Percentiles rank a stretch among this genome's conserved stretches.
Conservation (phyloP, 257 asterid species). For the Pogostemon cablin region DNA sequence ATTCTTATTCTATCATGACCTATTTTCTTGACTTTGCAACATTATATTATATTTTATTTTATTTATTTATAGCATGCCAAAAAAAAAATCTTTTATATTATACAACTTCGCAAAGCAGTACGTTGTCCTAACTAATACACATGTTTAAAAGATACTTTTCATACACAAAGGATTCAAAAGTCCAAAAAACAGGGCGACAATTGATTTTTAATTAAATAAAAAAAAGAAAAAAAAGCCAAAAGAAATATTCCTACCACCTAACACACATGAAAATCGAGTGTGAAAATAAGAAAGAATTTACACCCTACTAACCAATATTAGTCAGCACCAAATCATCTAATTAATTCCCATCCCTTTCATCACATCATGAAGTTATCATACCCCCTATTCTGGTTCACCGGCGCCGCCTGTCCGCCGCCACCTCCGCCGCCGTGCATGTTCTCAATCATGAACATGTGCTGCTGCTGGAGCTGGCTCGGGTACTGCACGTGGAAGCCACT, state of each 20-base stretch:
- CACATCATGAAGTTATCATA: slow-evolving; percentile 36
- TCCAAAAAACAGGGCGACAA: slow-evolving; percentile 10
- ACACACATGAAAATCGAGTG: slow-evolving; percentile 26
- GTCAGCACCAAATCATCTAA: slow-evolving; percentile 32
- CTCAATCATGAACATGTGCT: slow-evolving; percentile 40
- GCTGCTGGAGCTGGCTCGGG: slow-evolving; percentile 32
- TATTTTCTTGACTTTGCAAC: no score
- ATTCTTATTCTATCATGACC: no score
- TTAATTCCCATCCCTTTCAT: slow-evolving; percentile 1
- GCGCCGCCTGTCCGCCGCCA: slow-evolving; percentile 28
- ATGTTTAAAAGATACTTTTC: background rate
- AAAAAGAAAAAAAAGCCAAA: background rate
- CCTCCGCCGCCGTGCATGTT: slow-evolving; percentile 38
- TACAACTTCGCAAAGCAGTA: no score
- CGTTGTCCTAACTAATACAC: background rate
- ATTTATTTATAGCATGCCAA: no score
- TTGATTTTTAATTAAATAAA: slow-evolving; percentile 7
- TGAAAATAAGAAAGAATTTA: slow-evolving; percentile 47
- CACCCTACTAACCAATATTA: slow-evolving; percentile 32
- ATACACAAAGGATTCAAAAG: background rate
- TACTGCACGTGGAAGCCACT: slow-evolving; percentile 40
- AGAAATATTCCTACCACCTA: slow-evolving; percentile 23
- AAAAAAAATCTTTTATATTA: no score
- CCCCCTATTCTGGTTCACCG: slow-evolving; percentile 29
- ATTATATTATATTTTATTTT: no score